Base-by-base conservation (phyloP, 2,329 filamentous ascomycete species). In the Curvularia spicifera region DNA sequence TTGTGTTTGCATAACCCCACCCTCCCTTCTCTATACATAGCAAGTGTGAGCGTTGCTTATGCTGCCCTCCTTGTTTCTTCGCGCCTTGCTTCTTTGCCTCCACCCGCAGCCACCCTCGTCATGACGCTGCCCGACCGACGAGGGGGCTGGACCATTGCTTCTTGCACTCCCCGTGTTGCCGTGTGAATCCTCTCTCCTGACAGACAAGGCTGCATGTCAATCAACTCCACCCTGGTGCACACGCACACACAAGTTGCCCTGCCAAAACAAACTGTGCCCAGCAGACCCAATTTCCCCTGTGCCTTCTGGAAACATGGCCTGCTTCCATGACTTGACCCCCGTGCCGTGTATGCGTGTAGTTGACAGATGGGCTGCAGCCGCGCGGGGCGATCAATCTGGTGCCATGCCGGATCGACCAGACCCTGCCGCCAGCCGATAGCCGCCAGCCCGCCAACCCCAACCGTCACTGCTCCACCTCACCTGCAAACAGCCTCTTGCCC, bases 391-490 rank as follows among this genome's bases (percentile, higher is more conserved):
- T 53, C 37, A 53, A 50, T 59, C 37, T 44, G 51, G 53, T 48
- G 44, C 51, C 24, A 56, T 63, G 56, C 54, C 47, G 40, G 49
- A 64, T 53, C 60, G 52, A 35, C 51, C 40, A 50, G 56, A 54
- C 46, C 59, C 56, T 59, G 60, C 63, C 53, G 55, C 55, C 44
- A 53, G 43, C 43, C 26, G 43, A 28, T 26, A 48, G 57, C 50
- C 49, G 39, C 31, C 31, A 33, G 31, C 31, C 31, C 31, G 31
- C 13, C 40, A 51, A 56, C 50, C 52, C 18, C 18, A 18, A 18
- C 18, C 18, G 55, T 53, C 60, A 59, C 55, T 54, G 56, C 61
- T 63, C 57, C 58, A 57, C 55, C 46, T 56, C 22, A 2, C 24
- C 40, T 43, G 2, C 50, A 37, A 49, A 54, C 22, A 53, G 24